Evolutionary conservation across 2,329 filamentous ascomycete species (phyloP), one percentile per base, ranked within the genome.

Genomic region (Cladobotryum mycophilum): DNA sequence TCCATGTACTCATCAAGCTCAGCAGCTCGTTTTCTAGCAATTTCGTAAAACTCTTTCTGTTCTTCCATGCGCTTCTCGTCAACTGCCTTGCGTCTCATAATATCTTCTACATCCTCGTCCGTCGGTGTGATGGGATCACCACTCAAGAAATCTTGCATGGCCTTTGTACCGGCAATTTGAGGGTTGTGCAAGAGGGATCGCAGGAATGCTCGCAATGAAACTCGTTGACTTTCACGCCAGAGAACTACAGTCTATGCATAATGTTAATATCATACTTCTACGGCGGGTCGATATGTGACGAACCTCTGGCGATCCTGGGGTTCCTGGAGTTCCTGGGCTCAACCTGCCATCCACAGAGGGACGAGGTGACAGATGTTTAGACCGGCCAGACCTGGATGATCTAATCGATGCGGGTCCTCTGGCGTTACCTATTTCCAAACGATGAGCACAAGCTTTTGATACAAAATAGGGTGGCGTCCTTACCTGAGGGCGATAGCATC

Each of bases 1-100:
- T 99, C 93, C 93, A 99, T 99, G 66, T 97, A 96, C 20, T 95
- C 88, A 68, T 99, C 93, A 46, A 99, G 76, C 63, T 97, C 93
- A 5, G 88, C 86, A 2, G 93, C 93, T 57, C 93, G 83, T 67
- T 90, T 85, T 57, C 90, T 79, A 8, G 93, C 93, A 64, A 99
- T 91, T 65, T 99, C 92, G 67, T 96, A 99, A 66, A 99, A 99
- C 57, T 84, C 82, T 64, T 84, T 87, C 66, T 99, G 93, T 68
- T 99, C 93, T 62, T 95, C 88, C 47, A 97, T 80, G 41, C 93
- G 84, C 67, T 87, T 88, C 65, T 88, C 85, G 61, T 99, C 93
- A 68, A 96, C 84, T 12, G 81, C 78, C 67, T 91, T 95, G 48
- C 93, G 80, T 52, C 80, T 80, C 55, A 84, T 69, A 33, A 96